Base-by-base conservation (phyloP, 1,284 basidiomycete species). In the Papiliotrema laurentii region DNA sequence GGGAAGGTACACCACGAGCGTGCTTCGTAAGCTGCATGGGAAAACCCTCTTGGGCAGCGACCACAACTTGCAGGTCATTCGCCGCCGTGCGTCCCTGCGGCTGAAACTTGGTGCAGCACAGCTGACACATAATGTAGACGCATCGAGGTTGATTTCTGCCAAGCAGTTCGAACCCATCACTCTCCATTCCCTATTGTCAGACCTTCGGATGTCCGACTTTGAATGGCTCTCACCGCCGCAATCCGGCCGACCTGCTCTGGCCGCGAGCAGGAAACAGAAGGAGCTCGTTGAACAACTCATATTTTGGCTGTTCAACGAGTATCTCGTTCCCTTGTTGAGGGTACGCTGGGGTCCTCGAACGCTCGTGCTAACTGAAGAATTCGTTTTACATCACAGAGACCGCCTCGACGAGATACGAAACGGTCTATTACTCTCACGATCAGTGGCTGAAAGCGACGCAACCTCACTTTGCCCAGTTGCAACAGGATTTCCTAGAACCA, bases 321-420 rank as follows among this genome's bases (percentile, higher is more conserved):
- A 93, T 63, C 66, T 98, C 5, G 75, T 89, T 2, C 83, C 86
- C 0, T 75, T 98, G 3, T 71, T 98, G 13, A 84, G 83, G 75
- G 92, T 89, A 54, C 54, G 76, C 51, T 30, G 9, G 26, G 3
- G 19, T 5, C 21, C 5, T 16, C 13, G 5, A 14, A 2, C 11
- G 10, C 21, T 19, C 21, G 14, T 31, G 13, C 38, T 26, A 11
- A 38, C 53, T 34, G 38, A 53, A 96, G 88, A 90, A 89, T 0
- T 86, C 86, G 0, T 99, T 97, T 74, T 97, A 97, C 68, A 80
- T 89, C 35, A 98, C 96, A 0, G 91, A 98, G 59, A 90, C 93
- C 0, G 84, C 86, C 5, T 86, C 85, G 2, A 91, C 86, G 58
- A 80, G 86, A n/a, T 89, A 94, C 58, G 82, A 83, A 44, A 81